A percentile compares a stretch with the other conserved stretches of the same genome.
phyloP scores from a whole-genome alignment of 768 basidiomycete species.

The Chlorophyllum brunneum region DNA sequence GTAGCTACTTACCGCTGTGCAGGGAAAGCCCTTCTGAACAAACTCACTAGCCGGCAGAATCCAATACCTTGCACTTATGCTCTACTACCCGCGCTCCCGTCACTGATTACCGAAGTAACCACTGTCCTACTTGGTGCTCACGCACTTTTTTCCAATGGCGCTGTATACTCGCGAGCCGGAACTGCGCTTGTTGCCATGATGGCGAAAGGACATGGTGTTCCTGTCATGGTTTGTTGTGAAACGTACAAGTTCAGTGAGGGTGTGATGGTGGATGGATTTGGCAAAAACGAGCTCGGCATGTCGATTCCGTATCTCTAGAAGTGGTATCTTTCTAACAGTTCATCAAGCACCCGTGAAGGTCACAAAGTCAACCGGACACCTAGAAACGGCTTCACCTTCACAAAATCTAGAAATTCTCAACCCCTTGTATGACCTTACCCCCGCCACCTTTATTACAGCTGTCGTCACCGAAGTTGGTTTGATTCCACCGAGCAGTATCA shows the following conservation, averaged over 20 bases:
- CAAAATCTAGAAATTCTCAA: conserved; percentile 74
- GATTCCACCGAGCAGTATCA: conserved; percentile 89
- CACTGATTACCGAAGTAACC: conserved; percentile 76
- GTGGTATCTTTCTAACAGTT: neutral
- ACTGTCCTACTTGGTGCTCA: conserved; percentile 91
- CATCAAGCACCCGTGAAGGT: conserved; percentile 33
- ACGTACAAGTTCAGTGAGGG: conserved; percentile 98
- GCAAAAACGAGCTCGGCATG: conserved; percentile 92
- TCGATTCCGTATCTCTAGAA: neutral
- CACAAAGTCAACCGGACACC: conserved; percentile 23
- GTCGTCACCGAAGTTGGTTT: conserved; percentile 97
- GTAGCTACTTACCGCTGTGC: neutral
- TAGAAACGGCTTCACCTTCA: conserved; percentile 25
- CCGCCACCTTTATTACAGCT: conserved; percentile 87
- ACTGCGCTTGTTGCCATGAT: conserved; percentile 97
- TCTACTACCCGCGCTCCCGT: conserved; percentile 81
- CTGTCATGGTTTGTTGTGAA: conserved; percentile 96
- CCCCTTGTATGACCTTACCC: conserved; percentile 92
- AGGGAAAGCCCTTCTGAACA: conserved; percentile 79
- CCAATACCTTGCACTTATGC: conserved; percentile 87
- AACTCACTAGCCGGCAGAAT: conserved; percentile 53
- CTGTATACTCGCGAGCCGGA: conserved; percentile 90
- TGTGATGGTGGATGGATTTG: conserved; percentile 90
- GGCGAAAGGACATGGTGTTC: conserved; percentile 83
- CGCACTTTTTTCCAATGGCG: conserved; percentile 91